Conservation (phyloP, 495 filamentous ascomycete species). For the Talaromyces ruber region DNA sequence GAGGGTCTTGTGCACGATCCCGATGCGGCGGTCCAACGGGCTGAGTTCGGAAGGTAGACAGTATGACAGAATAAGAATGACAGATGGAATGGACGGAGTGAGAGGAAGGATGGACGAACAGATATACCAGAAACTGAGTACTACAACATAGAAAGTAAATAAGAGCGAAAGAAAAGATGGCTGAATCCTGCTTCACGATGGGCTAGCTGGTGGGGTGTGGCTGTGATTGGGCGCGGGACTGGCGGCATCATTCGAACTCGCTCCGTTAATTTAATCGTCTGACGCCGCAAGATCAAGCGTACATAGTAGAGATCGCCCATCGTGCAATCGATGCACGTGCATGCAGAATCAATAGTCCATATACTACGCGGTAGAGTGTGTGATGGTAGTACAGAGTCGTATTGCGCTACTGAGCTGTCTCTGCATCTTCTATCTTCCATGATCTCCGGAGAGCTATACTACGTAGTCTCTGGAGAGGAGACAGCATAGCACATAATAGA, state of each 20-base stretch:
- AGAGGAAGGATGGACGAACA: constrained; percentile 4
- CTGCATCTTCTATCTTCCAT: too few relatives aligned
- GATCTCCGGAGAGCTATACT: too few relatives aligned
- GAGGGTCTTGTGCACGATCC: constrained; percentile 4
- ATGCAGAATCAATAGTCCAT: not conserved
- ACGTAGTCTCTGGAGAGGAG: too few relatives aligned
- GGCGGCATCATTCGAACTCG: not conserved
- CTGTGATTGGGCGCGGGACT: not conserved
- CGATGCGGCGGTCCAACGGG: constrained; percentile 1
- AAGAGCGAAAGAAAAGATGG: too few relatives aligned
- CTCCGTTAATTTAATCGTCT: not conserved
- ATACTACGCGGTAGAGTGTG: not conserved
- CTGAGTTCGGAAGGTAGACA: constrained; percentile 3
- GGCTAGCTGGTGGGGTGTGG: not conserved
- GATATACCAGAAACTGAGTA: constrained; percentile 1
- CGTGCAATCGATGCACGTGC: not conserved
- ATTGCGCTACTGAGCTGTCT: too few relatives aligned
- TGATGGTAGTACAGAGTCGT: not conserved
- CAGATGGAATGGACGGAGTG: constrained; percentile 3
- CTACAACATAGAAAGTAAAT: not conserved
- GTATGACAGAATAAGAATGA: not conserved
- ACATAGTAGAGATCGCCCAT: not conserved
- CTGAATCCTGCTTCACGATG: not conserved
- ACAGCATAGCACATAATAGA: too few relatives aligned
- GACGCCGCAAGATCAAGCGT: too few relatives aligned